These are phyloP conservation scores for Nepenthes gracilis DNA, from an alignment of 148 eudicot species.

Conservation along the genomic window DNA sequence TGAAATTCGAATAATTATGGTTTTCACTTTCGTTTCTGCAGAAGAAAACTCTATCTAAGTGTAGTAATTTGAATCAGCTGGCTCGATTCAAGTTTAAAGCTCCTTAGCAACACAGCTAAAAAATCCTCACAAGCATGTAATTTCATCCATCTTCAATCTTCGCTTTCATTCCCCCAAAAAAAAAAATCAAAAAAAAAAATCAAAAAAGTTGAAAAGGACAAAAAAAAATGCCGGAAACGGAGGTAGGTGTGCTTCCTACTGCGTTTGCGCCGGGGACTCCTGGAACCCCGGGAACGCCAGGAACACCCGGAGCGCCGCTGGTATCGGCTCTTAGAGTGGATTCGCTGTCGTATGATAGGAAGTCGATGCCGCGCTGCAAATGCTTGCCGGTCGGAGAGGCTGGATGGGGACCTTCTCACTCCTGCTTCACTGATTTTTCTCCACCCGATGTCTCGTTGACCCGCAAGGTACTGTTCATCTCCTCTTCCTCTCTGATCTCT, in stretches of 20 bases:
- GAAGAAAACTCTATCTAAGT: too few species aligned
- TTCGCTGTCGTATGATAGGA: not conserved
- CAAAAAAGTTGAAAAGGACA: not conserved
- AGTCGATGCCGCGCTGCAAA: conserved; percentile 1
- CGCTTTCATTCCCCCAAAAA: not conserved
- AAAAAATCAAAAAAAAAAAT: not conserved
- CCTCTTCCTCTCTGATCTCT: too few species aligned
- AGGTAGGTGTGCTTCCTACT: not conserved
- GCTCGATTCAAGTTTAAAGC: too few species aligned
- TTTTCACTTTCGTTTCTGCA: too few species aligned
- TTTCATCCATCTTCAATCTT: not conserved
- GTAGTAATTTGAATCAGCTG: too few species aligned
- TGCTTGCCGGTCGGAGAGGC: not conserved
- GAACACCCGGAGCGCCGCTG: conserved; percentile 1
- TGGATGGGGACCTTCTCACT: not conserved
- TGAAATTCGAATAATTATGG: too few species aligned
- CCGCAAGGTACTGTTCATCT: not conserved
- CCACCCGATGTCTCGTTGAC: not conserved
- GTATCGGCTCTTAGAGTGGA: not conserved
- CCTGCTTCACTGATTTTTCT: not conserved
- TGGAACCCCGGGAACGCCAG: not conserved
- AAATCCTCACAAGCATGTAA: too few species aligned
- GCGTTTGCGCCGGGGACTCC: conserved; percentile 1
- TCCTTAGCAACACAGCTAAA: too few species aligned
- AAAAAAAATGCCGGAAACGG: not conserved